phyloP scores from a whole-genome alignment of 2,329 filamentous ascomycete genomes.

The Aspergillus brasiliensis region DNA sequence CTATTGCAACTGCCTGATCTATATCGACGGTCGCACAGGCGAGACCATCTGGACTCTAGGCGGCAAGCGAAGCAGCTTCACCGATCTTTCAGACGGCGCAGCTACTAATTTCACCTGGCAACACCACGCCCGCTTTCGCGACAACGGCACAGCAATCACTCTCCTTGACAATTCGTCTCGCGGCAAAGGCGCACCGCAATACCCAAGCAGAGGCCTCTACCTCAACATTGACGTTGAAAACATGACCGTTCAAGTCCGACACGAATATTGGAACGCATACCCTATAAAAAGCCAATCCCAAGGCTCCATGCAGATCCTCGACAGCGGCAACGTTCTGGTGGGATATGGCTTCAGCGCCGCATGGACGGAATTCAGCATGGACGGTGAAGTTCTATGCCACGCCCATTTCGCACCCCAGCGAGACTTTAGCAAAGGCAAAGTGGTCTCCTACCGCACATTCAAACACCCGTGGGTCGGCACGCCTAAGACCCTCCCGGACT shows the following conservation, averaged over 20 bases:
- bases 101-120: conserved; percentile 55
- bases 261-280: conserved; percentile 43
- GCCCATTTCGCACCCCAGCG: conserved; percentile 47
- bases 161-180: conserved; percentile 46
- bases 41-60: conserved; percentile 56
- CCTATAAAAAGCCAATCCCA: conserved; percentile 45
- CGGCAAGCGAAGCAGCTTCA: conserved; percentile 49
- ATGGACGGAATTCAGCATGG: conserved; percentile 55
- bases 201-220: conserved; percentile 48
- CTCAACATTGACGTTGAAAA: conserved; percentile 43
- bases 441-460: conserved; percentile 57
- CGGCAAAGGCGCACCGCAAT: conserved; percentile 20
- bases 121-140: conserved; percentile 53
- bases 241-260: conserved; percentile 48
- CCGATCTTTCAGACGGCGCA: conserved; percentile 42
- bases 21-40: conserved; percentile 48
- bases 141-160: conserved; percentile 33
- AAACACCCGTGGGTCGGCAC: conserved; percentile 55
- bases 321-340: conserved; percentile 49
- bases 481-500: conserved; percentile 43
- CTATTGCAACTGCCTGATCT: conserved; percentile 39
- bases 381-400: conserved; percentile 53
- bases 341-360: conserved; percentile 55
- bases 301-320: conserved; percentile 48
- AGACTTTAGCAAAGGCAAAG: conserved; percentile 36